A percentile compares a stretch with the other conserved stretches of the same genome.
Evolutionary conservation across 169 alveolate genomes (phyloP).

Genomic region (Cryptosporidium sp.): DNA sequence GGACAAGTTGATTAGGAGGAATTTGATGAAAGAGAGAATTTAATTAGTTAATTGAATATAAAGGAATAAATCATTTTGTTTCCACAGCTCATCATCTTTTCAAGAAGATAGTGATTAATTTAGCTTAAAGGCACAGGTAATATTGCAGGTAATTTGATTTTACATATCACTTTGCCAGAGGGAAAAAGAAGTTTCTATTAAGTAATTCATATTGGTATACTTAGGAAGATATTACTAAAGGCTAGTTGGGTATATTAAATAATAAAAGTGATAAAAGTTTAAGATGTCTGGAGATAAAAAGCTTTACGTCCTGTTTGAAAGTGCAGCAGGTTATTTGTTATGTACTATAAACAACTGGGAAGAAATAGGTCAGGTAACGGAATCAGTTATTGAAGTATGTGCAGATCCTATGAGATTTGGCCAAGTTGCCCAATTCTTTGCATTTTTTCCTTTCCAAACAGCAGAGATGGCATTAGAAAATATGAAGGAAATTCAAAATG

Average conservation of each 20-base stretch:
- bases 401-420: slow-evolving; percentile 86
- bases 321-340: slow-evolving; percentile 95
- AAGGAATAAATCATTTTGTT: neutral
- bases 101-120: neutral
- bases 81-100: neutral
- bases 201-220: neutral
- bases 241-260: neutral
- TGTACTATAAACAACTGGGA: slow-evolving; percentile 91
- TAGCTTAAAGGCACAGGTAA: neutral
- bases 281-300: slow-evolving; percentile 51
- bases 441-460: slow-evolving; percentile 92
- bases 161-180: neutral
- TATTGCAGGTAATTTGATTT: neutral
- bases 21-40: neutral
- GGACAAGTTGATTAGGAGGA: slow-evolving; percentile 13
- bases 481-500: slow-evolving; percentile 87
- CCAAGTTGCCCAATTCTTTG: slow-evolving; percentile 88
- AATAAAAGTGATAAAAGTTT: too few relatives aligned
- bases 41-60: neutral
- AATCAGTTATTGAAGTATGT: slow-evolving; percentile 87
- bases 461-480: slow-evolving; percentile 94
- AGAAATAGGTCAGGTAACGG: slow-evolving; percentile 87
- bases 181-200: neutral
- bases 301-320: slow-evolving; percentile 86
- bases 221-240: neutral